Conservation (phyloP, 129 eudicot genomes). For the Flaveria sonorensis region DNA sequence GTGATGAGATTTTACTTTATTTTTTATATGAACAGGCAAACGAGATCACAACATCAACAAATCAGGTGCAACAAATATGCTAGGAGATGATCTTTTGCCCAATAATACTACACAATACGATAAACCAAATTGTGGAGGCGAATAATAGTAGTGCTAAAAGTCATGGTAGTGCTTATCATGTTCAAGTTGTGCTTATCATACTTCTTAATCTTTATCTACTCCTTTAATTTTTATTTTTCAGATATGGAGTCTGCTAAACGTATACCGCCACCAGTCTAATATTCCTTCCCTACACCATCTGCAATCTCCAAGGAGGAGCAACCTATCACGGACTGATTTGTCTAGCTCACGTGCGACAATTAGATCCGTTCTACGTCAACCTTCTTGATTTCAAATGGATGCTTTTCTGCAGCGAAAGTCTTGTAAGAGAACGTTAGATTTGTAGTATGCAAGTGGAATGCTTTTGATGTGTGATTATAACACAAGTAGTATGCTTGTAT, state of each 20-base stretch:
- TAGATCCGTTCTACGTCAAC: no score
- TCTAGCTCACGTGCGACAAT: no score
- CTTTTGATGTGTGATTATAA: no score
- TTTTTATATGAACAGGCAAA: conserved; percentile 52
- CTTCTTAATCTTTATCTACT: background rate
- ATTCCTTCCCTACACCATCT: conserved; percentile 66
- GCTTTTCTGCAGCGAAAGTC: no score
- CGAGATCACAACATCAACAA: conserved; percentile 79
- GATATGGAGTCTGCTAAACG: conserved; percentile 83
- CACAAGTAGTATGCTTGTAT: no score
- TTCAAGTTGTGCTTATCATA: conserved; percentile 42
- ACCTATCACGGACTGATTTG: conserved; percentile 18
- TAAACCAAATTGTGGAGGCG: conserved; percentile 77
- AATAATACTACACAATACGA: conserved; percentile 88
- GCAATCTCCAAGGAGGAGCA: conserved; percentile 88
- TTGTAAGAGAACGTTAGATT: no score
- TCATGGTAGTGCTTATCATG: conserved; percentile 74
- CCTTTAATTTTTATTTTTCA: conserved; percentile 21
- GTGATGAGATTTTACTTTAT: background rate
- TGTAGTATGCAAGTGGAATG: no score
- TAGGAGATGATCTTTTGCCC: conserved; percentile 91
- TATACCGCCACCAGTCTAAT: conserved; percentile 66
- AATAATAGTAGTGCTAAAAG: conserved; percentile 79
- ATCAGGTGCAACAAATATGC: conserved; percentile 81
- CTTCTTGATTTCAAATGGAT: no score